Evolutionary conservation across 2,329 filamentous ascomycete species (phyloP), one percentile per base, ranked within the genome.

Genomic region (Hortaea sp.): DNA sequence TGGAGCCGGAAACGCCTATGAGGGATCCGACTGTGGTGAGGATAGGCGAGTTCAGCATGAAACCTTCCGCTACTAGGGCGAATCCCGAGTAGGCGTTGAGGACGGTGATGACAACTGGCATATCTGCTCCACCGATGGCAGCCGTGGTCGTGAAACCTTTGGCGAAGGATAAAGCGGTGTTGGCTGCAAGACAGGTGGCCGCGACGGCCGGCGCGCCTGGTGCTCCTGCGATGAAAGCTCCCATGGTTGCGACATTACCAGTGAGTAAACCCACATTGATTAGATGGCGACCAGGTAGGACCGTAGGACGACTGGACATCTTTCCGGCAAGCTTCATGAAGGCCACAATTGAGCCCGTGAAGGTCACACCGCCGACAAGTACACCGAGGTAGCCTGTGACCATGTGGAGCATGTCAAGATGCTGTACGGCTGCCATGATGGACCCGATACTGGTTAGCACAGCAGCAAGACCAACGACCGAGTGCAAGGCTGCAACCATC

Each of bases 71-170:
- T 0, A 95, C 87, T 2, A 95, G 74, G 0, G 88, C 88, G 48
- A 94, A 95, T 9, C 88, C 88, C 41, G 85, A 90, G 63, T 94
- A 94, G 0, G 88, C 88, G 56, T 94, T 95, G 13, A 95, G 68
- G 1, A 94, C 88, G 0, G 87, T 94, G 52, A 94, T 94, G 30
- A 92, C 86, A 5, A 94, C 87, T 10, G 84, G 88, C 88, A 94
- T 94, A 60, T 95, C 88, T 9, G 88, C 88, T n/a, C 88, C 88
- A 20, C 88, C 88, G 58, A 95, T 94, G 0, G 86, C 86, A 1
- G 88, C 77, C 0, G 88, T 94, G 0, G 88, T 94, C 0, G 88
- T 94, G 60, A 80, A 94, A 6, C 88, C 88, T 63, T 94, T 90
- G 51, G 84, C 69, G 64, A 94, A 94, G 49, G 84, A 89, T 27